These are phyloP conservation scores for Aspergillus pseudoglaucus DNA, from an alignment of 2,329 filamentous ascomycete genomes.

Conservation along the genomic window DNA sequence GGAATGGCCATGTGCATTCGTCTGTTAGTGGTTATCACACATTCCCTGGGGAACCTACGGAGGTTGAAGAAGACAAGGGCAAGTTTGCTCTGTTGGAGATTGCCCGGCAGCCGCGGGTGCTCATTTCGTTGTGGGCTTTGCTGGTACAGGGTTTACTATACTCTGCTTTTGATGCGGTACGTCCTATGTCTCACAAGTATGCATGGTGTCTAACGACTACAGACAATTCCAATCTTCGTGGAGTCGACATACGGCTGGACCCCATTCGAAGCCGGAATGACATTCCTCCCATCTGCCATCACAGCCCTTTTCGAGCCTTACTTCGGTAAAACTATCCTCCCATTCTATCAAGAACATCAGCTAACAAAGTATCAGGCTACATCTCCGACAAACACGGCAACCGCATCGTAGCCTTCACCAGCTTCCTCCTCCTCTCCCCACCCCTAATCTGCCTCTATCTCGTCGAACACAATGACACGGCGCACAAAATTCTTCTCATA, in stretches of 20 bases:
- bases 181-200: slow-evolving; percentile 8
- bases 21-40: slow-evolving; percentile 38
- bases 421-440: slow-evolving; percentile 53
- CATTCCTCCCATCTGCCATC: slow-evolving; percentile 54
- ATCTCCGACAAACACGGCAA: slow-evolving; percentile 54
- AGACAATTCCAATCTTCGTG: slow-evolving; percentile 49
- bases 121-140: slow-evolving; percentile 51
- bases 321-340: slow-evolving; percentile 28
- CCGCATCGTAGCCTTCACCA: slow-evolving; percentile 51
- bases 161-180: slow-evolving; percentile 46
- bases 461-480: slow-evolving; percentile 49
- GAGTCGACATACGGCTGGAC: slow-evolving; percentile 50
- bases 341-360: too few relatives aligned
- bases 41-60: background rate
- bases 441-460: slow-evolving; percentile 61
- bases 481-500: slow-evolving; percentile 60
- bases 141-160: slow-evolving; percentile 45
- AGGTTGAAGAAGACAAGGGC: background rate
- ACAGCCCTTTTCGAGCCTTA: slow-evolving; percentile 57
- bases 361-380: slow-evolving; percentile 33
- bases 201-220: background rate
- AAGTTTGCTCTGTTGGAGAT: slow-evolving; percentile 15
- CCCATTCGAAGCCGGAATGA: slow-evolving; percentile 50
- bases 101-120: slow-evolving; percentile 42
- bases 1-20: slow-evolving; percentile 6